Base-by-base conservation (phyloP, 148 eudicot genomes). In the Nyssa sinensis region DNA sequence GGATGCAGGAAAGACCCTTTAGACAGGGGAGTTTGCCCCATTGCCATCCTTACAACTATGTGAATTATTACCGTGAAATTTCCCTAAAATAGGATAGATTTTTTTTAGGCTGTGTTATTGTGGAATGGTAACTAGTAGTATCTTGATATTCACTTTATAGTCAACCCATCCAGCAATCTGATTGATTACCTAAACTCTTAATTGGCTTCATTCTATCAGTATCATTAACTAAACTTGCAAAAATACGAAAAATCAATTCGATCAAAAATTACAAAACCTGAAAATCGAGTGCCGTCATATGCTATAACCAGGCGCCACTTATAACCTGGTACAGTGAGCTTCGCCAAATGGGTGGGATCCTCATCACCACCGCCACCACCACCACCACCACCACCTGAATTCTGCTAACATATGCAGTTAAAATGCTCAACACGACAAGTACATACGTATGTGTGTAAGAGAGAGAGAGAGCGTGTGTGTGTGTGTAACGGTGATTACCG, bases 221-320 rank as follows among this genome's bases (percentile, higher is more conserved):
- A 9, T 3, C 5, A 9, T 37, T 4, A 37, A 37, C 9, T 37
- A 37, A 4, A 37, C 44, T 3, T 4, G n/a, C n/a, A n/a, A n/a
- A n/a, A n/a, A n/a, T n/a, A 44, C 51, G 16, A 44, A 44, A 44
- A 11, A 11, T 44, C 51, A 13, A 55, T 55, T n/a, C 19, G 0
- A 55, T 55, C 4, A 55, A 21, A 55, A 7, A 55, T 5, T 17
- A 2, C 8, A 1, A 12, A 16, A 84, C 91, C 87, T 64, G 88
- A 79, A 77, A 71, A 88, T 41, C 85, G 74, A 35, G 91, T 83
- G 73, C 91, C 88, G 0, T 88, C 91, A 33, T 88, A 88, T 32
- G 88, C 77, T 55, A 88, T 81, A 66, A 85, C 74, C 85, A 88
- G 79, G 21, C 98, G 88, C 98, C 98, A 91, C 70, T 91, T 93